Base-by-base conservation (phyloP, 2,329 filamentous ascomycete genomes). In the Bipolaris bicolor region DNA sequence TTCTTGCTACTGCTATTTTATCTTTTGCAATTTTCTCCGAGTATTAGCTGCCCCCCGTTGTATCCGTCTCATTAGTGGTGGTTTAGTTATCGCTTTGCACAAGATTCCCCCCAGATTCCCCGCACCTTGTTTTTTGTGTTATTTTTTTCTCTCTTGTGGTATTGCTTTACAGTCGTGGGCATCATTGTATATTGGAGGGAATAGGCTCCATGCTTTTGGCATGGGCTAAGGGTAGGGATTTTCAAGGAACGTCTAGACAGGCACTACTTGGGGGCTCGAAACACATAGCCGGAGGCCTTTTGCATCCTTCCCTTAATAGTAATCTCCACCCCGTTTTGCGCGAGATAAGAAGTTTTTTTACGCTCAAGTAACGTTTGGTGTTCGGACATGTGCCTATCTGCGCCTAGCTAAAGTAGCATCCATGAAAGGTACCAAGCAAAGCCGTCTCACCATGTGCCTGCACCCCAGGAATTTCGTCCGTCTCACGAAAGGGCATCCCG, bases 241-340 rank as follows among this genome's bases (percentile, higher is more conserved):
- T 52, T 49, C 55, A 55, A 52, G 60, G 43, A 49, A 41, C 36
- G 52, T 34, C 48, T 52, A 50, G 57, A 56, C 34, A 59, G 55
- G 53, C 52, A 44, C 39, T 44, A 52, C 36, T 56, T 44, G 44
- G 34, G 26, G 57, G 45, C 56, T 58, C 48, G 58, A 58, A 63
- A 55, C 33, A 60, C 57, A 58, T 55, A 52, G 49, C 43, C 47
- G 54, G 60, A 55, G 60, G 43, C 44, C 52, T 49, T 55, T 55
- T 59, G 63, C 49, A 55, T 55, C 50, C 53, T 66, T 64, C 61
- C 65, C 60, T 62, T 69, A 68, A 66, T 70, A 69, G 68, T 70
- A 70, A 70, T 68, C 64, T 54, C 26, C 49, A 65, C 55, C 57
- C 56, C 43, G 57, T 65, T 57, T 46, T 46, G 53, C 44, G 37